Evolutionary conservation across 129 eudicot genomes (phyloP).

Genomic region (Arctium minus): DNA sequence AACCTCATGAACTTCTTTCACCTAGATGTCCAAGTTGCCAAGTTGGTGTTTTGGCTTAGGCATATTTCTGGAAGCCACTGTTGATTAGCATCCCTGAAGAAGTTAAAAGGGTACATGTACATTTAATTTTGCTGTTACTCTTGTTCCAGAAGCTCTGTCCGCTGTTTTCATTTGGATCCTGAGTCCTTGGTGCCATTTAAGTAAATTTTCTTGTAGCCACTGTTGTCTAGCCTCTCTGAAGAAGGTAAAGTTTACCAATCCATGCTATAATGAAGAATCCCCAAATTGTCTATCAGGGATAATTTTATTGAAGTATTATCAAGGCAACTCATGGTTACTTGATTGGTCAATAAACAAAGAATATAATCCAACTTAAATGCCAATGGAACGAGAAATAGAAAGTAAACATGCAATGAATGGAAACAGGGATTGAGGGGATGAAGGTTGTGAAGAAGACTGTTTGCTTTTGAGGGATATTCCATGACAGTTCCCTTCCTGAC

Average conservation of each 20-base stretch:
- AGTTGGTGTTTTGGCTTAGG: not conserved
- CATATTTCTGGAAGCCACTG: not conserved
- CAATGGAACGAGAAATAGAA: not conserved
- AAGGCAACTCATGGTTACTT: not conserved
- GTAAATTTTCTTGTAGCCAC: not conserved
- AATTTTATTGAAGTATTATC: not conserved
- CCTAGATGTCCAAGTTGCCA: not conserved
- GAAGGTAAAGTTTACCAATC: not conserved
- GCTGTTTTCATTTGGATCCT: not conserved
- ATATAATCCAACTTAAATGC: not conserved
- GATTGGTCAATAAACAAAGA: not conserved
- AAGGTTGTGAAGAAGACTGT: not conserved
- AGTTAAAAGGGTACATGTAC: not conserved
- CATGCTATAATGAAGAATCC: not conserved
- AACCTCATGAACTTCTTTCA: not conserved
- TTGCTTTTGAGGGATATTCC: not conserved
- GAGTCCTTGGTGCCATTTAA: not conserved
- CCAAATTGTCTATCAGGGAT: not conserved
- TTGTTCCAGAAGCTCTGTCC: too few species aligned
- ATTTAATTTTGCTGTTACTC: not conserved
- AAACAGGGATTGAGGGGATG: not conserved
- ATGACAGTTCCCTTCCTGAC: not conserved
- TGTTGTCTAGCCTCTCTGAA: not conserved
- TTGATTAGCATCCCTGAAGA: not conserved
- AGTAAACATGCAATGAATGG: not conserved